Evolutionary conservation across 257 asterid genomes (phyloP), one percentile per base, ranked within the genome.

Genomic region (Penstemon newberryi): DNA sequence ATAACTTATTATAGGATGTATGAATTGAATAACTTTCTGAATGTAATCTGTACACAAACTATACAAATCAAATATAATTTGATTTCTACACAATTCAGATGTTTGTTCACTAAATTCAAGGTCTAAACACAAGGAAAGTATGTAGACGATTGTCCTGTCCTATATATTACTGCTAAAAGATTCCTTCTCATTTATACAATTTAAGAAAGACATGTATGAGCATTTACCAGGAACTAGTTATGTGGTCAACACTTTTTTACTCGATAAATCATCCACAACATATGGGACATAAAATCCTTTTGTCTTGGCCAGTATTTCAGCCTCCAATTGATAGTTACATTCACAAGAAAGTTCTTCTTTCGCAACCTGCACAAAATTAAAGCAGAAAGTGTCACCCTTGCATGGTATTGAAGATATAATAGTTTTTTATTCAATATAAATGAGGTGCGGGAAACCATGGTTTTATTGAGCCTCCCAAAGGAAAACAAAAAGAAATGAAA

Each of bases 311-410:
- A 93, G 80, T 67, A 93, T 90, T 72, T 74, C 61, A 15, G 98
- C 93, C 83, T 93, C 98, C 85, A 90, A 68, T 67, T 81, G 87
- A 80, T 90, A 92, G 70, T 92, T 83, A 60, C 98, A 92, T 82
- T 92, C 98, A 58, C 87, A 92, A 63, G 94, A 86, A 79, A 92
- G 96, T 82, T 92, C 98, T 69, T 86, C 95, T 79, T 92, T 92
- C 44, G 98, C 98, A 33, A 92, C 98, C 98, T 92, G 80, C 36
- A 45, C 4, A 66, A 44, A 70, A 62, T 63, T 72, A 12, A 66
- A 43, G 54, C 61, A 75, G 13, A 66, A 72, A 37, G 18, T 59
- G 12, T 39, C 64, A 65, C 47, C 68, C 72, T 67, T 60, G 68
- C n/a, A 13, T 51, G 61, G 43, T 73, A 56, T 66, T 59, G 59